phyloP scores from a whole-genome alignment of 768 basidiomycete genomes.

The Postia placenta region DNA sequence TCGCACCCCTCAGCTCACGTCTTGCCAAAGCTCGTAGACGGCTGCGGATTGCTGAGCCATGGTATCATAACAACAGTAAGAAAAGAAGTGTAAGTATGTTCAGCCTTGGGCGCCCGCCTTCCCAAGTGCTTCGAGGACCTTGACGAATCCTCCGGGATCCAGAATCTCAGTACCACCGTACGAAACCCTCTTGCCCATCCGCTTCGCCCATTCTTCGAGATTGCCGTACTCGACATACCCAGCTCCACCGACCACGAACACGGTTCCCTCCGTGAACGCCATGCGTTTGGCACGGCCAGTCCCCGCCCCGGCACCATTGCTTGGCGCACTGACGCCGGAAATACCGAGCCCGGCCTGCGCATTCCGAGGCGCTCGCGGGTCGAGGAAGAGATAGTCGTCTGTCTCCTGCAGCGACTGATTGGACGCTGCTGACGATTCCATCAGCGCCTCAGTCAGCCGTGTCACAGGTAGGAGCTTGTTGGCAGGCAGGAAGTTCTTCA shows the following conservation, averaged over 20 bases:
- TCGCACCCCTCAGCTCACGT: no score
- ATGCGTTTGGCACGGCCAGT: conserved; percentile 45
- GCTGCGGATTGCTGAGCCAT: no score
- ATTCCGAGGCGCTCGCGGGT: conserved; percentile 74
- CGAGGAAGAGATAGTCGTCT: conserved; percentile 92
- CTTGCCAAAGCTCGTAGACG: no score
- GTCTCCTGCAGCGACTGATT: conserved; percentile 95
- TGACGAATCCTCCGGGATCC: conserved; percentile 81
- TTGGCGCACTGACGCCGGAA: conserved; percentile 33
- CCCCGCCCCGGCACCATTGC: conserved; percentile 21
- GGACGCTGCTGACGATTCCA: conserved; percentile 93
- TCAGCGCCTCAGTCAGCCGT: conserved; percentile 89
- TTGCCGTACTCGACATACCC: conserved; percentile 98
- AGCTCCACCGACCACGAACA: conserved; percentile 95
- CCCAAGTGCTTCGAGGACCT: conserved; percentile 61
- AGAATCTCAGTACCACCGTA: conserved; percentile 97
- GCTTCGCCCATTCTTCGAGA: conserved; percentile 85
- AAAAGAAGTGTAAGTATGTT: neutral
- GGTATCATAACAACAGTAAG: neutral
- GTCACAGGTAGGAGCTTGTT: conserved; percentile 92
- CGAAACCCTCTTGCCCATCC: conserved; percentile 77
- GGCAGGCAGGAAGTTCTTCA: conserved; percentile 95
- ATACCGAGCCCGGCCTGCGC: conserved; percentile 39
- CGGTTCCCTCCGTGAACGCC: conserved; percentile 84
- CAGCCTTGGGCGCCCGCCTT: conserved; percentile 22